phyloP scores from a whole-genome alignment of 2,329 filamentous ascomycete genomes.

The Ceratocystis albifundus region DNA sequence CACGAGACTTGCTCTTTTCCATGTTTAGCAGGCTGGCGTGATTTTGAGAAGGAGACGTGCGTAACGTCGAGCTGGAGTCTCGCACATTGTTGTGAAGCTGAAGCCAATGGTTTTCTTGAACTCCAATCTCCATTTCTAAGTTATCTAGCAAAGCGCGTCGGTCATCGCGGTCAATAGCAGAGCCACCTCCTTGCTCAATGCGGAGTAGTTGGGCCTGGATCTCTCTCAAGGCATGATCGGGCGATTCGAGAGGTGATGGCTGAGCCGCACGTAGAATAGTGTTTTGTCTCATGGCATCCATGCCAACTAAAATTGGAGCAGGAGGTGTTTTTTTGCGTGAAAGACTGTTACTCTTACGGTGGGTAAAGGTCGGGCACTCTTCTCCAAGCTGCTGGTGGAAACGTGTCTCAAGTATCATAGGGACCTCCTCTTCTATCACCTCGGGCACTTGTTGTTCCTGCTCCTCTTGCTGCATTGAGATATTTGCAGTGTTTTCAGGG shows the following conservation, averaged over 20 bases:
- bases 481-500: not conserved
- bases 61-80: conserved; percentile 40
- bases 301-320: conserved; percentile 42
- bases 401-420: conserved; percentile 14
- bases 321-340: conserved; percentile 46
- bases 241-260: conserved; percentile 43
- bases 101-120: conserved; percentile 50
- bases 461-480: not conserved
- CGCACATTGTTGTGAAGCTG: conserved; percentile 44
- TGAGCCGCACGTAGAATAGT: conserved; percentile 39
- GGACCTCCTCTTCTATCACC: conserved; percentile 33
- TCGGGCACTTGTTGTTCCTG: conserved; percentile 25
- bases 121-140: conserved; percentile 50
- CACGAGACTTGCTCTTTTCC: conserved; percentile 4
- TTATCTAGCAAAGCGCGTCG: conserved; percentile 40
- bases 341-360: conserved; percentile 36
- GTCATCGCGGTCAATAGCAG: not conserved
- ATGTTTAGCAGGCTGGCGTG: conserved; percentile 6
- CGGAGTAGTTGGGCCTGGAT: conserved; percentile 44
- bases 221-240: conserved; percentile 37
- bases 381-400: conserved; percentile 52
- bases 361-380: conserved; percentile 47
- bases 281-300: conserved; percentile 32
- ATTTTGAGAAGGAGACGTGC: conserved; percentile 27
- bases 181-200: conserved; percentile 31